These are phyloP conservation scores for Polysphondylium violaceum DNA, from an alignment of 78 protist species.

Conservation along the genomic window DNA sequence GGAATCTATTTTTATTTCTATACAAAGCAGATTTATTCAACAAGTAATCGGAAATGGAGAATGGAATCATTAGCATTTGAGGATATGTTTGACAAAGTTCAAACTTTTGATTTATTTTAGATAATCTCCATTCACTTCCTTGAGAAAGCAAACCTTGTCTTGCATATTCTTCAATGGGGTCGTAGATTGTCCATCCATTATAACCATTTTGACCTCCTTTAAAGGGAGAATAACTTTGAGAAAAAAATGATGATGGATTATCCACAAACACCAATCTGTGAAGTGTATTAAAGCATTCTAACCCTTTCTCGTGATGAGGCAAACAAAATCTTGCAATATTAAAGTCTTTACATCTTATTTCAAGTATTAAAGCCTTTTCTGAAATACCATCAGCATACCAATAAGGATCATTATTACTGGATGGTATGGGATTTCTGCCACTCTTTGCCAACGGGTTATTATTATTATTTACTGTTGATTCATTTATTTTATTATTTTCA, in stretches of 20 bases:
- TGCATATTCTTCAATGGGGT: conserved; percentile 76
- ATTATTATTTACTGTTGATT: background rate
- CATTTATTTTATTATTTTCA: background rate
- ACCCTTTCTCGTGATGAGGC: conserved; percentile 44
- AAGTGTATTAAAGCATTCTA: conserved; percentile 18
- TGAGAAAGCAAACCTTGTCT: conserved; percentile 51
- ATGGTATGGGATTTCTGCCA: background rate
- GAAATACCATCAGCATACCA: conserved; percentile 34
- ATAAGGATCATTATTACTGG: background rate
- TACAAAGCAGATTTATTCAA: conserved; percentile 30
- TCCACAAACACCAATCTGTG: background rate
- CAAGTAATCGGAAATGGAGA: conserved; percentile 69
- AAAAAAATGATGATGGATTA: background rate
- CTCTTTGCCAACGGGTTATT: background rate
- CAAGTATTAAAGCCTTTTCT: conserved; percentile 62
- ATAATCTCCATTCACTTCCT: conserved; percentile 40
- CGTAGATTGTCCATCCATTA: conserved; percentile 77
- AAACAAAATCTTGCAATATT: conserved; percentile 49
- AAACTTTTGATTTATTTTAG: conserved; percentile 61
- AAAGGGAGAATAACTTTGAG: conserved; percentile 30
- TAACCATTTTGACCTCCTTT: background rate
- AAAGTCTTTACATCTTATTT: conserved; percentile 69
- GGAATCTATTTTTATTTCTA: conserved; percentile 87
- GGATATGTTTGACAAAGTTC: conserved; percentile 85
- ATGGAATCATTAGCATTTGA: conserved; percentile 77